Base-by-base conservation (phyloP, 2,329 filamentous ascomycete genomes). In the Epichloe baconii region DNA sequence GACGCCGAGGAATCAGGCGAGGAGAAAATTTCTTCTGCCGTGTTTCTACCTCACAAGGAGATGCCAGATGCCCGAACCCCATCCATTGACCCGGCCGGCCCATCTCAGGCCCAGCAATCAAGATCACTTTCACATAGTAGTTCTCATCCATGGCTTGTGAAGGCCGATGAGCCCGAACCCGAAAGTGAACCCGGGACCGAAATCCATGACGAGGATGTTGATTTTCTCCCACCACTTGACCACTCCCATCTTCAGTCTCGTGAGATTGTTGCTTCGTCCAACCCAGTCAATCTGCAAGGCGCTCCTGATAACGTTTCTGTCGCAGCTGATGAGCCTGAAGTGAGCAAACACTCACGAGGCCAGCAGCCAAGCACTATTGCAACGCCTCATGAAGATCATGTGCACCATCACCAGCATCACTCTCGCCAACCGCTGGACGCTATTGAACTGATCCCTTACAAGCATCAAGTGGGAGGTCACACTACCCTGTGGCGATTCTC, bases 401-500 rank as follows among this genome's bases (percentile, higher is more conserved):
- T 73, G 47, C 73, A 78, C 62, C 74, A 78, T 41, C 71, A 76
- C 50, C 71, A 79, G 54, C 71, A 69, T 64, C 69, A 62, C 19
- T 60, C 75, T 57, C 71, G 76, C 64, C 67, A 76, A 57, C 88
- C 90, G 3, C 75, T 95, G 31, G 88, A 91, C 56, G 91, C 91
- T 34, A 95, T 98, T 58, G 90, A 97, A 66, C 75, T 98, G 54
- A 95, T 96, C 61, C 93, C 93, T 2, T 98, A 96, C 69, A 88
- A 88, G 58, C 93, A 98, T 68, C 93, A 98, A 68, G 93, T 98
- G 51, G 93, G 93, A 53, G 93, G 93, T 0, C 93, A 98, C 66
- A 96, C 89, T 6, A 96, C 91, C 0, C 79, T 98, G 37, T 98
- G 95, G 78, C 85, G 91, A 42, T 97, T 98, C 64, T 97, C 93